Evolutionary conservation across 768 basidiomycete species (phyloP).

Genomic region (Mycena chlorophos): DNA sequence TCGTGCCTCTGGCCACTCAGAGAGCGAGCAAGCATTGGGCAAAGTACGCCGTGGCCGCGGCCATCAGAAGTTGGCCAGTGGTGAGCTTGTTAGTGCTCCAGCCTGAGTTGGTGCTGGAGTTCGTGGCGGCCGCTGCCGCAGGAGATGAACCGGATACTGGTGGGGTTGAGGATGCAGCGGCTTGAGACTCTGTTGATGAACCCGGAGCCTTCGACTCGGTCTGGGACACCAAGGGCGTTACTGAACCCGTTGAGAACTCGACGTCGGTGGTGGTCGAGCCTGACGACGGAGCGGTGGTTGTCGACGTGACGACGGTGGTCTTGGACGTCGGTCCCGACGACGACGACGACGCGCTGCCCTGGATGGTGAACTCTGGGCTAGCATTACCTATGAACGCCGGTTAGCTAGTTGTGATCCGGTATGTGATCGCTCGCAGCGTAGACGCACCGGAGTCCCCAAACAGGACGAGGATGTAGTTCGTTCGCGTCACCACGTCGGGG

Average conservation of each 20-base stretch:
- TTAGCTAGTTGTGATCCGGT: constrained; percentile 5
- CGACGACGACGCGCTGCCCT: constrained; percentile 27
- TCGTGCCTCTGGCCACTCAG: constrained; percentile 2
- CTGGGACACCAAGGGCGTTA: no score
- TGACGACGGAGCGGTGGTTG: background rate
- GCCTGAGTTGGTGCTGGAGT: constrained; percentile 30
- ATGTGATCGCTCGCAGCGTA: background rate
- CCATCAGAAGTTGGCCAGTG: constrained; percentile 4
- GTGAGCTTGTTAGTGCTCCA: constrained; percentile 19
- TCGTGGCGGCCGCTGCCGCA: constrained; percentile 18
- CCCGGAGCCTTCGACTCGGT: no score
- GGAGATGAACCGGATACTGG: constrained; percentile 2
- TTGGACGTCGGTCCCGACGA: constrained; percentile 3
- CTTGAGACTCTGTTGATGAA: no score
- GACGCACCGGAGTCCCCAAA: constrained; percentile 44
- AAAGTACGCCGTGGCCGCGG: constrained; percentile 6
- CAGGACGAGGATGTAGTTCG: constrained; percentile 57
- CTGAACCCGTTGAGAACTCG: no score
- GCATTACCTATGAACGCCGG: constrained; percentile 47
- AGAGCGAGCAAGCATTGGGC: constrained; percentile 9
- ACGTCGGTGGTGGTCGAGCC: background rate
- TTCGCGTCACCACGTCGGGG: constrained; percentile 44
- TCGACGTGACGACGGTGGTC: constrained; percentile 1
- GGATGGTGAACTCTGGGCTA: constrained; percentile 61
- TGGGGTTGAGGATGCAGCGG: background rate